Evolutionary conservation across 2,329 filamentous ascomycete species (phyloP), one percentile per base, ranked within the genome.

Genomic region (Penicillium sp.): DNA sequence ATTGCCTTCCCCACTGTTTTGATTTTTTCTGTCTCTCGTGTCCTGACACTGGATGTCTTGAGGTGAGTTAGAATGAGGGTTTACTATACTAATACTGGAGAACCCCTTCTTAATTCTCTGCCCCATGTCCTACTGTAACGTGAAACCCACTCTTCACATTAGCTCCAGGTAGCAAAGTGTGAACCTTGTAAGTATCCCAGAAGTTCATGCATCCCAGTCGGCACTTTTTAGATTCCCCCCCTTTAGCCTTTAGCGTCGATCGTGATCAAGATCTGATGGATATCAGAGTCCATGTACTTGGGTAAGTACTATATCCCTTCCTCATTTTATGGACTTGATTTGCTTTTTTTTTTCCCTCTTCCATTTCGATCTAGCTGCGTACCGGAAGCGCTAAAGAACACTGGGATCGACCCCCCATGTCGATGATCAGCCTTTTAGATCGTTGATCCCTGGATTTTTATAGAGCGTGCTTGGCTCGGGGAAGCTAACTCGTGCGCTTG

Each of bases 301-400:
- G 21, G 27, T 42, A 49, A 56, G 47, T 48, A 29, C 19, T 35
- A 23, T 35, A 21, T 31, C 27, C 43, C 19, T 43, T 35, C 38
- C 47, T 58, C 50, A 56, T 49, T 60, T 62, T 59, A 53, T 54
- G 55, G 60, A 50, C 49, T 37, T 27, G 48, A 21, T 60, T 65
- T 53, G 58, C 63, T 65, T 61, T 62, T 62, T 61, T 62, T 61
- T 53, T 15, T 3, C 6, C 5, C 37, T n/a, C 25, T 60, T 57
- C 62, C 61, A 27, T 58, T 67, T 67, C 38, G n/a, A 67, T 64
- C 63, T 52, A 60, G 46, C 27, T 64, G 58, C 57, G 52, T 59
- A 19, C 17, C 29, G 41, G 41, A 56, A 55, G 57, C 60, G 57
- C 60, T 59, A 66, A 58, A 51, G 57, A 46, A 21, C 23, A 40